phyloP scores from a whole-genome alignment of 192 early-diverging fungal genomes.

The Entophlyctis helioformis region DNA sequence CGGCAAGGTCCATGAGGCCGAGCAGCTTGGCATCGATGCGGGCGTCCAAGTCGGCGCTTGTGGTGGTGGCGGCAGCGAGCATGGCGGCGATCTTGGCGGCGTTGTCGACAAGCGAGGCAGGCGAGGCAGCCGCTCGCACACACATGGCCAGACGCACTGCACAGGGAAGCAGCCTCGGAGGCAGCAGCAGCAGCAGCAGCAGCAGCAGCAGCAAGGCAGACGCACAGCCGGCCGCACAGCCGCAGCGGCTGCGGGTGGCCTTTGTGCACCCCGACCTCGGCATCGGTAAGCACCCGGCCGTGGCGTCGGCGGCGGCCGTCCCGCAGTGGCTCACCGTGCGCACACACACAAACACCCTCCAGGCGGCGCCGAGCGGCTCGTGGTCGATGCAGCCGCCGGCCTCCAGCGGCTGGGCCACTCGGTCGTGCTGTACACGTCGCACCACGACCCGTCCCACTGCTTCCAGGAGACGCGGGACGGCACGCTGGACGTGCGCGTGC shows the following conservation, averaged over 20 bases:
- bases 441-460: slow-evolving; percentile 78
- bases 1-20: too few relatives aligned
- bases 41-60: too few relatives aligned
- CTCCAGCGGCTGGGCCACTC: slow-evolving; percentile 68
- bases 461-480: slow-evolving; percentile 87
- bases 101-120: too few relatives aligned
- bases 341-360: background rate
- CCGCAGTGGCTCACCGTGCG: background rate
- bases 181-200: too few relatives aligned
- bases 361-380: slow-evolving; percentile 89
- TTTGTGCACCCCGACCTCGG: slow-evolving; percentile 93
- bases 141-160: too few relatives aligned
- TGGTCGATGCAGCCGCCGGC: slow-evolving; percentile 82
- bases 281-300: slow-evolving; percentile 48
- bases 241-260: slow-evolving; percentile 28
- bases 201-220: too few relatives aligned
- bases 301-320: background rate
- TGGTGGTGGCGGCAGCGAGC: too few relatives aligned
- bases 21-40: too few relatives aligned
- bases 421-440: slow-evolving; percentile 76
- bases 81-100: too few relatives aligned
- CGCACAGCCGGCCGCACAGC: too few relatives aligned
- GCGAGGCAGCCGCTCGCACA: too few relatives aligned
- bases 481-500: slow-evolving; percentile 61
- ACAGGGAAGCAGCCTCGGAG: too few relatives aligned